Base-by-base conservation (phyloP, 164 flowering plant genomes). In the Echeveria elegans region DNA sequence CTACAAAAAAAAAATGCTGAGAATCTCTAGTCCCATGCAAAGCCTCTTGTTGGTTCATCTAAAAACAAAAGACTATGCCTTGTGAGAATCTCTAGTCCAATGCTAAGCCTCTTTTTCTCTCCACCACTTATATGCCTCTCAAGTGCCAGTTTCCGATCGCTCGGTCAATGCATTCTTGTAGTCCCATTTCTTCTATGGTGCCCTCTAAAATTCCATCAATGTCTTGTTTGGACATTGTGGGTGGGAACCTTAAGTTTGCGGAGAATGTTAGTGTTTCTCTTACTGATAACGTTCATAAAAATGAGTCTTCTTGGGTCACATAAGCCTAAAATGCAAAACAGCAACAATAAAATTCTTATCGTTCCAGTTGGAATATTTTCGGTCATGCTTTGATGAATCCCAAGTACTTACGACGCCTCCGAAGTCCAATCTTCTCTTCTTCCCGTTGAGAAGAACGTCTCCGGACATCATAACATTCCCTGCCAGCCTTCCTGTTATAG, bases 1-100 rank as follows among this genome's bases (percentile, higher is more conserved):
- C 71, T 0, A 86, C 94, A 45, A 83, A 90, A 80, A 88, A 88
- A 68, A n/a, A n/a, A n/a, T n/a, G 94, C 88, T 0, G 97, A 74
- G 4, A 92, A 90, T 66, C 90, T 85, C 52, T 90, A n/a, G n/a
- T n/a, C n/a, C n/a, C n/a, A n/a, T n/a, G n/a, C 97, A 8, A 90
- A 86, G 28, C 92, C 94, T 34, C 86, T 86, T 0, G 90, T 86
- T 24, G 94, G 93, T 63, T 90, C 96, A n/a, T n/a, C n/a, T n/a
- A n/a, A 89, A 67, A 87, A 87, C 62, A 89, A 26, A 8, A 86
- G 66, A 18, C 63, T 74, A 7, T 93, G 96, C 30, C 83, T 70
- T 7, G 83, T 85, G 23, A 90, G 83, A 62, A 88, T 78, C 62
- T 90, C 91, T 1, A 86, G 76, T 0, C 86, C 91, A 70, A 90